Conservation (phyloP, 2,329 filamentous ascomycete species). For the Penicillium sclerotiorum region DNA sequence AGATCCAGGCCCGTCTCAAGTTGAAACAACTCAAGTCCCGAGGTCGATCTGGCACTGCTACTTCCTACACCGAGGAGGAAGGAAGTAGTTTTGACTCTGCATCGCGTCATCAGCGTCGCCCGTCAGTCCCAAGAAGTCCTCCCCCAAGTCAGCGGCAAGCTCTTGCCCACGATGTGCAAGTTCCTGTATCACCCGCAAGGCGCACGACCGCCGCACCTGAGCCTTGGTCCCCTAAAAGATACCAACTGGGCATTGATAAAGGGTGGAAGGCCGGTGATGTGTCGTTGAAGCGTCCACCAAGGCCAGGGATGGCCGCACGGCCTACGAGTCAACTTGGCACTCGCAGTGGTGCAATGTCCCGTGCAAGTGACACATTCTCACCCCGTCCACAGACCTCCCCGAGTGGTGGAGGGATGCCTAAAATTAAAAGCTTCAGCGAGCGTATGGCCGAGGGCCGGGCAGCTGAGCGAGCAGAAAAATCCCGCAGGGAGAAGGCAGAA, state of each 20-base stretch:
- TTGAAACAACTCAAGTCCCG: slow-evolving; percentile 74
- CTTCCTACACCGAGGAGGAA: slow-evolving; percentile 24
- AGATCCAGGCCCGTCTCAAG: slow-evolving; percentile 84
- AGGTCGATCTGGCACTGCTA: slow-evolving; percentile 26
- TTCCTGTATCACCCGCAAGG: slow-evolving; percentile 72
- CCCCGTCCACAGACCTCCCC: slow-evolving; percentile 30
- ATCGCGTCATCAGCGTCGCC: slow-evolving; percentile 22
- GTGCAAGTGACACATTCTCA: slow-evolving; percentile 24
- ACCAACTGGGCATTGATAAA: slow-evolving; percentile 86
- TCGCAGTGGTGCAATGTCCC: slow-evolving; percentile 30
- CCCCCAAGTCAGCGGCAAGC: slow-evolving; percentile 18
- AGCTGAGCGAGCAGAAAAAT: slow-evolving; percentile 44
- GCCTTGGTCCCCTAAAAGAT: slow-evolving; percentile 75
- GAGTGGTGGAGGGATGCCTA: slow-evolving; percentile 28
- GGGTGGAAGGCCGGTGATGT: slow-evolving; percentile 78
- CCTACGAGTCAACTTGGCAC: slow-evolving; percentile 33
- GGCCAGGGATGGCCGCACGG: slow-evolving; percentile 30
- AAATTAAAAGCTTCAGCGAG: slow-evolving; percentile 75
- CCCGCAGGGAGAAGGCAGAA: slow-evolving; percentile 41
- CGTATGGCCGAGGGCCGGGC: slow-evolving; percentile 70
- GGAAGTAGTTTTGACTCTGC: slow-evolving; percentile 23
- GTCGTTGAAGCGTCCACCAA: slow-evolving; percentile 72
- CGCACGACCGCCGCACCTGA: slow-evolving; percentile 51
- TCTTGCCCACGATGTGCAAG: slow-evolving; percentile 58
- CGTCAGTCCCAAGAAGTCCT: slow-evolving; percentile 16